Evolutionary conservation across 139 green algal species (phyloP), one percentile per base, ranked within the genome.

Genomic region (Chlorella ohadii): DNA sequence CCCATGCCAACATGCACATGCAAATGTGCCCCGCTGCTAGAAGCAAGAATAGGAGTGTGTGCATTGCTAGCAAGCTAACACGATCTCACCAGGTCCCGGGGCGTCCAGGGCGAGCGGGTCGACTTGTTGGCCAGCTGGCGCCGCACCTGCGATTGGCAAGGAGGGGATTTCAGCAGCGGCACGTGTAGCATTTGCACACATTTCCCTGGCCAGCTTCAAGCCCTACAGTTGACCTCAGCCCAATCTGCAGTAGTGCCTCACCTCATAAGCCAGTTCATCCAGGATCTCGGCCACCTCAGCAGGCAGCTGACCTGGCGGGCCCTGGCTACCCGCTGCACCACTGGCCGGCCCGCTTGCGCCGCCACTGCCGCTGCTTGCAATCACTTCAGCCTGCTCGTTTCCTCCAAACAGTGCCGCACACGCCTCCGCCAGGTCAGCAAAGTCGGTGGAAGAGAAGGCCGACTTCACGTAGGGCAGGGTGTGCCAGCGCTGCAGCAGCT

Each of bases 121-220:
- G 64, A 85, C 47, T 89, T 88, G 87, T 93, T 93, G 64, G 86
- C 77, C 65, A 93, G 61, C 81, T 91, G 81, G 33, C 79, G 67
- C 59, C 82, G 86, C 64, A 93, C 85, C 71, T 92, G 51, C 51
- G n/a, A n/a, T n/a, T n/a, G n/a, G n/a, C n/a, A n/a, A n/a, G n/a
- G n/a, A n/a, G n/a, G n/a, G n/a, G n/a, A n/a, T n/a, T n/a, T n/a
- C n/a, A n/a, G n/a, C n/a, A n/a, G n/a, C n/a, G n/a, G n/a, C n/a
- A n/a, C n/a, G n/a, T n/a, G n/a, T n/a, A n/a, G n/a, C n/a, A n/a
- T n/a, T n/a, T n/a, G n/a, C n/a, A n/a, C n/a, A n/a, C n/a, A n/a
- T n/a, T n/a, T n/a, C n/a, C n/a, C n/a, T n/a, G n/a, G n/a, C n/a
- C n/a, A n/a, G n/a, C n/a, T n/a, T n/a, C n/a, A n/a, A n/a, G n/a